These are phyloP conservation scores for baker's yeast (Saccharomyces cerevisiae) DNA, from an alignment of 805 yeast genomes.

Conservation along the genomic window DNA sequence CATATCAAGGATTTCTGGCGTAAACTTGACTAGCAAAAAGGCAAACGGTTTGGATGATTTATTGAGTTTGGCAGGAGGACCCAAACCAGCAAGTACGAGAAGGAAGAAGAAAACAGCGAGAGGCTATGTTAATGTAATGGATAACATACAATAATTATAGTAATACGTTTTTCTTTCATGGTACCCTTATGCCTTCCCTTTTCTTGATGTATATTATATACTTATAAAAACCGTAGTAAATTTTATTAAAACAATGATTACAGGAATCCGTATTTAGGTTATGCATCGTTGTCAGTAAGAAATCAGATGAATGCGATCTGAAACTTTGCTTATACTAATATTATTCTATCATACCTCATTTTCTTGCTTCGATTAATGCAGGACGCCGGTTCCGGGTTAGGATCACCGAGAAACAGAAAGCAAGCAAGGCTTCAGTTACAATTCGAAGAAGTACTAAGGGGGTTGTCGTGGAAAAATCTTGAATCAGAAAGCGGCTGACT, in stretches of 20 bases:
- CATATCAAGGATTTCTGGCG: neutral
- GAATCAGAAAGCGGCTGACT: neutral
- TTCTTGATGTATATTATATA: neutral
- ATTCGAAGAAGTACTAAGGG: neutral
- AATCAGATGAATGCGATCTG: too few species aligned
- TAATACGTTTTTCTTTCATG: neutral
- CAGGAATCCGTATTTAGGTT: neutral
- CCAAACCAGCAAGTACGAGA: slow-evolving; percentile 25
- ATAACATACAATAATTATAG: slow-evolving; percentile 10
- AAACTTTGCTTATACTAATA: too few species aligned
- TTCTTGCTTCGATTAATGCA: neutral
- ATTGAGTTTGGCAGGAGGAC: slow-evolving; percentile 31
- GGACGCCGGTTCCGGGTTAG: neutral
- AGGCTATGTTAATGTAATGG: slow-evolving; percentile 65
- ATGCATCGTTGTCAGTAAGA: neutral
- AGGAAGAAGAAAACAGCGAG: slow-evolving; percentile 41
- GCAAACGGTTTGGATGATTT: slow-evolving; percentile 42
- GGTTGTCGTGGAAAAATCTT: neutral
- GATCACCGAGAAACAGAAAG: neutral
- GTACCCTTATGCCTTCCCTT: neutral
- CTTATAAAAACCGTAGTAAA: neutral
- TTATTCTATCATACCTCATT: too few species aligned
- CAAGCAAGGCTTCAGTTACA: neutral
- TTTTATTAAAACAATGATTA: neutral
- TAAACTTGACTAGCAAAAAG: slow-evolving; percentile 26